Evolutionary conservation across 441 rosid species (phyloP), one percentile per base, ranked within the genome.

Genomic region (Bocquillonia castaneifolia): DNA sequence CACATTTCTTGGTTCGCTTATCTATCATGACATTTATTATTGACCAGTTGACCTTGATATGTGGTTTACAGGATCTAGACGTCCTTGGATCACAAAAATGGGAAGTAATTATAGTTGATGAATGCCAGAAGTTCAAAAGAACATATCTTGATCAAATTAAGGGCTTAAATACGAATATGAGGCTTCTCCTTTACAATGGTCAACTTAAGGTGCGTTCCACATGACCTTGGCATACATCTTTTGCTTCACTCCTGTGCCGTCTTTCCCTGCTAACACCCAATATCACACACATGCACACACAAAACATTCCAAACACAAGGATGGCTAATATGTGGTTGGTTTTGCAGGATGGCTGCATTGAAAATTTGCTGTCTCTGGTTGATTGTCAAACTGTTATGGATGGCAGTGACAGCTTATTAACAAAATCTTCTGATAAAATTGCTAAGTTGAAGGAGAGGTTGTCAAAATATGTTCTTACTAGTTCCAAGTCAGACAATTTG

Each of bases 61-160:
- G 34, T 75, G 56, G 23, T 64, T 78, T 81, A 76, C 87, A 86
- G 91, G 91, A 86, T 77, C 42, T 79, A 54, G 36, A 63, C 44
- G 58, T 78, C 23, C 69, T 86, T 57, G 17, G 50, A 48, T 67
- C 64, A 25, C 77, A 74, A 58, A 75, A 70, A 67, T 86, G 91
- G 91, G 85, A 81, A 67, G 80, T 79, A 54, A 26, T 86, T 54
- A 72, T 84, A 55, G 70, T 86, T 66, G 89, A 86, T 72, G 89
- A 80, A 52, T 81, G 83, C 72, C 89, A 83, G 63, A 69, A 64
- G 50, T 50, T 76, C 10, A 66, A 65, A 32, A 69, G 77, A 59
- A 61, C 75, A 10, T 72, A 72, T 64, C 67, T 76, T 75, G 78
- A 76, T 64, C 71, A 80, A 61, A 54, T 87, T 66, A 83, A 79